Evolutionary conservation across 2,329 filamentous ascomycete genomes (phyloP).

Genomic region (Septoria petroselini): DNA sequence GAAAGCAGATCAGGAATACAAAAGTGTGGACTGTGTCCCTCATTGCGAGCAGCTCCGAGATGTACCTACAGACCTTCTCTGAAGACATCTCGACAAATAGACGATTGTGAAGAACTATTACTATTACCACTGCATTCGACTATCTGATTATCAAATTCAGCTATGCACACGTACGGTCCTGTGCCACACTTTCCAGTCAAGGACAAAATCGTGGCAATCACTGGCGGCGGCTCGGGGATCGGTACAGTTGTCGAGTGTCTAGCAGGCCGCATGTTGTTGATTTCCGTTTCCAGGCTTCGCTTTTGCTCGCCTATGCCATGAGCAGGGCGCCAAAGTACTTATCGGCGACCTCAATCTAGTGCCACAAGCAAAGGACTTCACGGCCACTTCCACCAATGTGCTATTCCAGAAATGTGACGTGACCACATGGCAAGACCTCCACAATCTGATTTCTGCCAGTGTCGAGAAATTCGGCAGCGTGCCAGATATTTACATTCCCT

Average conservation of each 20-base stretch:
- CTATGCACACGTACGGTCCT: conserved; percentile 25
- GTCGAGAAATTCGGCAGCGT: conserved; percentile 24
- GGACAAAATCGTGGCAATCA: conserved; percentile 24
- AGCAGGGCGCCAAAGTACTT: conserved; percentile 21
- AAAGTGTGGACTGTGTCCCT: not conserved
- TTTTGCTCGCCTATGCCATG: conserved; percentile 21
- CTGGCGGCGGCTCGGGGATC: conserved; percentile 8
- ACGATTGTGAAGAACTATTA: not conserved
- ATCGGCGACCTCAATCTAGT: conserved; percentile 28
- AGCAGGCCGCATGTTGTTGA: not conserved
- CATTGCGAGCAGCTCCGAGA: not conserved
- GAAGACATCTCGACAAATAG: not conserved
- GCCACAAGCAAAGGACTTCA: conserved; percentile 19
- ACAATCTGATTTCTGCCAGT: conserved; percentile 23
- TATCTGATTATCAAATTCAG: not conserved
- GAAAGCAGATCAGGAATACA: not conserved
- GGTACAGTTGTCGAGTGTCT: not conserved
- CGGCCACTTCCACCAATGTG: not conserved
- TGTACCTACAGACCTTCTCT: not conserved
- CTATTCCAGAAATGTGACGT: conserved; percentile 25
- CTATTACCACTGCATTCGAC: not conserved
- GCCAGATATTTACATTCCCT: conserved; percentile 25
- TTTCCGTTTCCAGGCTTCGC: conserved; percentile 18
- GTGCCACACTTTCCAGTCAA: conserved; percentile 26
- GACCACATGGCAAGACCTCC: conserved; percentile 23